phyloP scores from a whole-genome alignment of 257 asterid genomes.

The Oldenlandia corymbosa region DNA sequence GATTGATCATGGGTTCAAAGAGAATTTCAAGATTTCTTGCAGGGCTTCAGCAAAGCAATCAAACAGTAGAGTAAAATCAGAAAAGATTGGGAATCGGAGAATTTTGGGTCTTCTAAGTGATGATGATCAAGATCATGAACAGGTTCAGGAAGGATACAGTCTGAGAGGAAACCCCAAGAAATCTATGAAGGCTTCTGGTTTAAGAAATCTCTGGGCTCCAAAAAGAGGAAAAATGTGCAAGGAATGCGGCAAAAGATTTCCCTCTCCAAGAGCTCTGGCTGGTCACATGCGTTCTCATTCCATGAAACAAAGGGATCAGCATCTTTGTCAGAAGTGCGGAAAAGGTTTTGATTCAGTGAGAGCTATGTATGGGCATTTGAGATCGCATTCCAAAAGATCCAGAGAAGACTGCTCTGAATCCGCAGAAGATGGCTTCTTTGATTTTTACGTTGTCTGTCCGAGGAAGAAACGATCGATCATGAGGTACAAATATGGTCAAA shows the following conservation, averaged over 20 bases:
- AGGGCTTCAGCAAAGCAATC: conserved; percentile 26
- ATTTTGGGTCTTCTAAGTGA: conserved; percentile 20
- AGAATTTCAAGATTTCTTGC: conserved; percentile 9
- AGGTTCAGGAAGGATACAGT: conserved; percentile 38
- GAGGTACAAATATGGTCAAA: conserved; percentile 36
- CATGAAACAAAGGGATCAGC: conserved; percentile 26
- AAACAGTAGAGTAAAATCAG: conserved; percentile 24
- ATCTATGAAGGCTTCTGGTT: conserved; percentile 59
- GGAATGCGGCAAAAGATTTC: conserved; percentile 59
- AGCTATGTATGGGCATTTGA: conserved; percentile 93
- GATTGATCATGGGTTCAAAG: conserved; percentile 8
- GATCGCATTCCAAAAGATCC: conserved; percentile 58
- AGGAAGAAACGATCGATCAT: conserved; percentile 58
- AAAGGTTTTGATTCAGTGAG: conserved; percentile 55
- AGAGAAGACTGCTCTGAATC: conserved; percentile 24
- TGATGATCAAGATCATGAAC: conserved; percentile 29
- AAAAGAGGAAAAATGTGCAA: conserved; percentile 31
- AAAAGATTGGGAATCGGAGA: conserved; percentile 19
- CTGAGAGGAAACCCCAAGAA: conserved; percentile 71
- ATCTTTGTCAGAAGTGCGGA: conserved; percentile 62
- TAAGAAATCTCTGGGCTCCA: conserved; percentile 18
- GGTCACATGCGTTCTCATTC: conserved; percentile 85
- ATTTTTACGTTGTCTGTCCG: conserved; percentile 39
- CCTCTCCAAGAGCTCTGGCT: conserved; percentile 59
- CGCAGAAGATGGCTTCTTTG: conserved; percentile 36